phyloP scores from a whole-genome alignment of 169 alveolate species.

The Plasmodium billcollinsi region DNA sequence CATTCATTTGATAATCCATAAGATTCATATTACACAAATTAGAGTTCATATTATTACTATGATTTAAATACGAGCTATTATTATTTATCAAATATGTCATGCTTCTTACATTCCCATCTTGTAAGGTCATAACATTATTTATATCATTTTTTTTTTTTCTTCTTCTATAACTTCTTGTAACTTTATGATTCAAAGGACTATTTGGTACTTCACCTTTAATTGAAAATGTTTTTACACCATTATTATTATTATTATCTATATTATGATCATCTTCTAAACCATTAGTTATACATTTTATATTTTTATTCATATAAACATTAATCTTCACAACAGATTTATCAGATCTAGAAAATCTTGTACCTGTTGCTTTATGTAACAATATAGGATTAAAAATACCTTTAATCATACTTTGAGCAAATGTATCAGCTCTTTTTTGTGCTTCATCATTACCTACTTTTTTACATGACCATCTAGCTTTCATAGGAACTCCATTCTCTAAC shows the following conservation, averaged over 20 bases:
- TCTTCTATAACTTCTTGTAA: no score
- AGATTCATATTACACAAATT: no score
- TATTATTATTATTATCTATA: background rate
- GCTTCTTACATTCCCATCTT: background rate
- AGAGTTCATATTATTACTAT: no score
- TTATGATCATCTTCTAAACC: background rate
- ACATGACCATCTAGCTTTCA: constrained; percentile 89
- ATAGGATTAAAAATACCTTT: constrained; percentile 86
- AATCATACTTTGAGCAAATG: constrained; percentile 85
- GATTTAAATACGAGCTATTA: background rate
- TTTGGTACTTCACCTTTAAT: background rate
- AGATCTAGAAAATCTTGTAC: constrained; percentile 80
- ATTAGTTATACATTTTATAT: constrained; percentile 21
- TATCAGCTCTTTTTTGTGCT: constrained; percentile 85
- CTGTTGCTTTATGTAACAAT: constrained; percentile 87
- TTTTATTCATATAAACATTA: constrained; percentile 66
- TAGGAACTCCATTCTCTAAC: constrained; percentile 79
- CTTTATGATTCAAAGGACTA: no score
- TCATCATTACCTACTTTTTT: constrained; percentile 88
- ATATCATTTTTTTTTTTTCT: background rate
- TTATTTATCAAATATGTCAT: background rate
- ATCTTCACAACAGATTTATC: constrained; percentile 69
- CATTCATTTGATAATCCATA: no score
- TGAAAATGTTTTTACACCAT: background rate
- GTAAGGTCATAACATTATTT: background rate